A percentile compares a stretch with the other conserved stretches of the same genome.
These are phyloP conservation scores for Rhododendron henanense DNA, from an alignment of 148 eudicot species.

Conservation along the genomic window DNA sequence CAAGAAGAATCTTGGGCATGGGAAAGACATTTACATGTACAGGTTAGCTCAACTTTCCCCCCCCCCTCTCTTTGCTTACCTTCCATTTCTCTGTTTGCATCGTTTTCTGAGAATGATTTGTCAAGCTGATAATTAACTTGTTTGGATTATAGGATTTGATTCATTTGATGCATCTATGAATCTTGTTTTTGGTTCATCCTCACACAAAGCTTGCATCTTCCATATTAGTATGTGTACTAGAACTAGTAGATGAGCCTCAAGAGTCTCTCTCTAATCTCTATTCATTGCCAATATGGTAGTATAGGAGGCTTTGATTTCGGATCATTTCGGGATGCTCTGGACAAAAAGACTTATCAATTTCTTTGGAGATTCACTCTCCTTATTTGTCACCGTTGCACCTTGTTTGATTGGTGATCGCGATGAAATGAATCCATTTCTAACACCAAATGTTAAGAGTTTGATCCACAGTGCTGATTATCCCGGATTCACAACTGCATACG, in stretches of 20 bases:
- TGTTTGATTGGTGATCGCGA: background rate
- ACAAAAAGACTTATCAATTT: background rate
- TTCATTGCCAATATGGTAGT: background rate
- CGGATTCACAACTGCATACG: background rate
- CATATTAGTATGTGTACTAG: background rate
- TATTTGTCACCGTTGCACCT: background rate
- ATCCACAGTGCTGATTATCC: background rate
- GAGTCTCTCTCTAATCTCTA: background rate
- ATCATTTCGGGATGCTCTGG: background rate
- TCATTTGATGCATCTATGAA: background rate
- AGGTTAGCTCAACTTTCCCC: slow-evolving; percentile 28
- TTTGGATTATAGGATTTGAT: background rate
- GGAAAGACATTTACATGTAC: slow-evolving; percentile 64
- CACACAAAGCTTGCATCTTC: background rate
- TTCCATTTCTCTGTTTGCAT: background rate
- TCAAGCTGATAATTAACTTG: background rate
- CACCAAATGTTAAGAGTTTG: background rate
- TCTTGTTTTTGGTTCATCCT: background rate
- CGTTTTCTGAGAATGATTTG: background rate
- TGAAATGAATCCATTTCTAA: background rate
- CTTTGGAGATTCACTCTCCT: background rate
- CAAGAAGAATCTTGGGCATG: slow-evolving; percentile 55
- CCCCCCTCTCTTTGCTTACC: background rate
- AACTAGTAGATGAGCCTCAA: background rate
- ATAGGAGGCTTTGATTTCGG: background rate